Evolutionary conservation across 345 rosid species (phyloP).

Genomic region (Lenwebbia sp.): DNA sequence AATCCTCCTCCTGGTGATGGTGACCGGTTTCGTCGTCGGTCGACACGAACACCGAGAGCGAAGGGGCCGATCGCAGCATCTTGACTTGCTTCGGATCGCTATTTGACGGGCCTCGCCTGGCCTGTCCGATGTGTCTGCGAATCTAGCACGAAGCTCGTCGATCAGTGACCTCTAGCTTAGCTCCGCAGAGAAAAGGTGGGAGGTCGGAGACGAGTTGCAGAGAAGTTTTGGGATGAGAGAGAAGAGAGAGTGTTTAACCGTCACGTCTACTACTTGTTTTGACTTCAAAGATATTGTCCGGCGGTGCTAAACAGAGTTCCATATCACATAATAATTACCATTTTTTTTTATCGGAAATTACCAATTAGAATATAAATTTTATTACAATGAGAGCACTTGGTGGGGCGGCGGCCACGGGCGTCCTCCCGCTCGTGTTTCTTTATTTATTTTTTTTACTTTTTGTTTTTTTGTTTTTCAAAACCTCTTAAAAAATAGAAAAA

Average conservation of each 20-base stretch:
- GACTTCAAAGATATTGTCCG: neutral
- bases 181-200: neutral
- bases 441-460: no score
- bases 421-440: no score
- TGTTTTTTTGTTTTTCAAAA: no score
- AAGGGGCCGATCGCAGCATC: constrained; percentile 50
- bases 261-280: neutral
- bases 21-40: constrained; percentile 9
- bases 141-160: neutral
- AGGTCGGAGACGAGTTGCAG: neutral
- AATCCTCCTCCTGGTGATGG: neutral
- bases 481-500: no score
- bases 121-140: neutral
- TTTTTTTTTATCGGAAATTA: no score
- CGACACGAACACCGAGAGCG: constrained; percentile 35
- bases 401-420: no score
- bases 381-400: no score
- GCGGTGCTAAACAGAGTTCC: neutral
- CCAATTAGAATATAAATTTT: neutral
- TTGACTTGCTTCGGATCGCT: neutral
- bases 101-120: no score
- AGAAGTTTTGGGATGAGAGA: neutral
- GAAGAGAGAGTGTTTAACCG: neutral
- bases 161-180: neutral
- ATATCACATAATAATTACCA: neutral